Evolutionary conservation across 2,329 filamentous ascomycete species (phyloP).

Genomic region (Diaporthe citrichinensis): DNA sequence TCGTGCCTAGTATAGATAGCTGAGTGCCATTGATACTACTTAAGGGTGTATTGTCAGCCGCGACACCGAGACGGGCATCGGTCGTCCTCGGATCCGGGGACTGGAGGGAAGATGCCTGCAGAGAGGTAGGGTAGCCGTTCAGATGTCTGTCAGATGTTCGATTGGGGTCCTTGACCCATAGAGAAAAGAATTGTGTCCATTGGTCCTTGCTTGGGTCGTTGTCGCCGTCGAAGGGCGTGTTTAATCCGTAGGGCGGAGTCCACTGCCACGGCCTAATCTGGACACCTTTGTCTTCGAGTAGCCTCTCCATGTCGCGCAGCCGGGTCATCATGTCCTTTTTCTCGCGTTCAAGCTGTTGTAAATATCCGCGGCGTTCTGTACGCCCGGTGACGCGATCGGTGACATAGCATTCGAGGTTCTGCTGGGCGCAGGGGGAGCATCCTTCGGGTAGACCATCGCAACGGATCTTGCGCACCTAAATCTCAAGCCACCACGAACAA

Average conservation of each 20-base stretch:
- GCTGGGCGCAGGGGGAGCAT: slow-evolving; percentile 85
- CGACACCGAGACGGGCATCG: slow-evolving; percentile 77
- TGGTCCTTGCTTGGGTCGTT: slow-evolving; percentile 50
- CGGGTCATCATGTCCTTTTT: slow-evolving; percentile 76
- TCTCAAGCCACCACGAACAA: neutral
- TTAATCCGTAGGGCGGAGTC: slow-evolving; percentile 48
- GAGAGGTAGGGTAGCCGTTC: neutral
- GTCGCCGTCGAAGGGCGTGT: slow-evolving; percentile 47
- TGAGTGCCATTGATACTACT: slow-evolving; percentile 83
- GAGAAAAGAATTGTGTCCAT: slow-evolving; percentile 54
- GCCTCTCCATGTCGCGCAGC: slow-evolving; percentile 77
- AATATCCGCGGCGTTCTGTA: slow-evolving; percentile 83
- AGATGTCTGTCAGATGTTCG: slow-evolving; percentile 46
- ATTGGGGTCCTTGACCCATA: slow-evolving; percentile 55
- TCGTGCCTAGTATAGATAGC: slow-evolving; percentile 83
- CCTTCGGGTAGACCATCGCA: slow-evolving; percentile 86
- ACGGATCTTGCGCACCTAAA: slow-evolving; percentile 85
- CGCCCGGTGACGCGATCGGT: slow-evolving; percentile 90
- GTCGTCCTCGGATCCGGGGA: slow-evolving; percentile 56
- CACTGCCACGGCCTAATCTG: slow-evolving; percentile 69
- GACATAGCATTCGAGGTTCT: slow-evolving; percentile 83
- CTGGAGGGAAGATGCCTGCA: slow-evolving; percentile 32
- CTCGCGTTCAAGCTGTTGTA: slow-evolving; percentile 82
- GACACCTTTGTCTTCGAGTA: slow-evolving; percentile 72
- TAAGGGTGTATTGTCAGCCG: slow-evolving; percentile 73